A percentile compares a stretch with the other conserved stretches of the same genome.
phyloP scores from a whole-genome alignment of 306 rosid species.

The Pueraria montana region DNA sequence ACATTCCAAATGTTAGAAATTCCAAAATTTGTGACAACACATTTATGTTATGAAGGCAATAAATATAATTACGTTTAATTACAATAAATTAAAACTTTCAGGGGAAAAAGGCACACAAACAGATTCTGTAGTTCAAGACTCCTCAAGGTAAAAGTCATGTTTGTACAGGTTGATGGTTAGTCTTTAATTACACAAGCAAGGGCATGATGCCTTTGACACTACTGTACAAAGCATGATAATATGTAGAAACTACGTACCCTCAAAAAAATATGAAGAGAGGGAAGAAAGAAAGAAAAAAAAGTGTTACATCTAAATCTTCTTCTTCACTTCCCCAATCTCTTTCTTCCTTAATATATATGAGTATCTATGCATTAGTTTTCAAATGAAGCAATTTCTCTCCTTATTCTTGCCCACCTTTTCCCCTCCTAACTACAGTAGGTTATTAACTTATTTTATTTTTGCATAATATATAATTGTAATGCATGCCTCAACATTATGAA shows the following conservation, averaged over 20 bases:
- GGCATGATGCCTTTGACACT: slow-evolving; percentile 38
- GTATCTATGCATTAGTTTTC: slow-evolving; percentile 37
- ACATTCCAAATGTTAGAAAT: not conserved
- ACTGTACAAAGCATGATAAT: slow-evolving; percentile 38
- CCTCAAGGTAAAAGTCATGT: slow-evolving; percentile 38
- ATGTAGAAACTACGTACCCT: slow-evolving; percentile 19
- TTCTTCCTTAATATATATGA: slow-evolving; percentile 4
- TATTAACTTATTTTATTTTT: slow-evolving; percentile 41
- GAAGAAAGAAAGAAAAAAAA: not conserved
- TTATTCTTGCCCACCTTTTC: slow-evolving; percentile 41
- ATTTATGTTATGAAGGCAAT: not conserved
- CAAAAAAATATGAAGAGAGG: not conserved
- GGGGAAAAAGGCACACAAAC: not conserved
- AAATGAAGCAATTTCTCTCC: slow-evolving; percentile 47
- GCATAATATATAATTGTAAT: slow-evolving; percentile 11
- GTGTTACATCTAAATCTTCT: slow-evolving; percentile 31
- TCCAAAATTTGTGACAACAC: not conserved
- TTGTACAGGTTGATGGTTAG: slow-evolving; percentile 45
- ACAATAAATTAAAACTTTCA: not conserved
- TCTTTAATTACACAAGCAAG: slow-evolving; percentile 26
- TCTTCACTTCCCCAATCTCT: slow-evolving; percentile 15
- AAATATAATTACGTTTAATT: not conserved
- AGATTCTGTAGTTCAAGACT: slow-evolving; percentile 16
- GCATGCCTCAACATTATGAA: slow-evolving; percentile 3
- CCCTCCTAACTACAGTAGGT: slow-evolving; percentile 35